Evolutionary conservation across 2,329 filamentous ascomycete genomes (phyloP), one percentile per base, ranked within the genome.

Genomic region (Diplodia sapinea): DNA sequence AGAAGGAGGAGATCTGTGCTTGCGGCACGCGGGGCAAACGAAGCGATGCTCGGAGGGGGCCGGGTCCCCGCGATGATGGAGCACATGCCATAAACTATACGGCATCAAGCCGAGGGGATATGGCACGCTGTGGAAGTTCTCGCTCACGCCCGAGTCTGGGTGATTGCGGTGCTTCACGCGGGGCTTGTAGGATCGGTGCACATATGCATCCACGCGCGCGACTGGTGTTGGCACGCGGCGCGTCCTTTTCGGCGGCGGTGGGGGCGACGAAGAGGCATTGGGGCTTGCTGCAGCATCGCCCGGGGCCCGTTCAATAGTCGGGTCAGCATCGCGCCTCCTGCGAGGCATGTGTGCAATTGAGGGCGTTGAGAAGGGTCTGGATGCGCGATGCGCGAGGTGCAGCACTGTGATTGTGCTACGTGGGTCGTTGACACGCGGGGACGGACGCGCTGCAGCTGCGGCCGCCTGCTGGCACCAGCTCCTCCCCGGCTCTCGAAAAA

Each of bases 71-170:
- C 49, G 61, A 40, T 71, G 57, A 43, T 75, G 75, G 26, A 76
- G 69, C 1, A 63, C 62, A 26, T 69, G 68, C 73, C 73, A 75
- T 0, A 73, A 73, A 23, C 72, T 69, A 50, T 72, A 74, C 8
- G 73, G 70, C 56, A 76, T 67, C 13, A 75, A 67, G 4, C 68
- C 66, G 9, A 74, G 66, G n/a, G 73, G 74, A 64, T 74, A 75
- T 5, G 71, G 70, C 7, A 76, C 68, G 65, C 70, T 73, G 66
- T 74, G 72, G 52, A 74, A 74, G 62, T 72, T 68, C 40, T 72
- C 67, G 8, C 73, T 71, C 47, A 74, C 43, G 23, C 69, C 69
- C 52, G 70, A 72, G 11, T 72, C 68, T 1, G 71, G 69, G 66
- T 76, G 74, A 13, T 70, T 71, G 12, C 43, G 50, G 54, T 75